These are phyloP conservation scores for Buxus sempervirens DNA, from an alignment of 164 flowering plant genomes.

Conservation along the genomic window DNA sequence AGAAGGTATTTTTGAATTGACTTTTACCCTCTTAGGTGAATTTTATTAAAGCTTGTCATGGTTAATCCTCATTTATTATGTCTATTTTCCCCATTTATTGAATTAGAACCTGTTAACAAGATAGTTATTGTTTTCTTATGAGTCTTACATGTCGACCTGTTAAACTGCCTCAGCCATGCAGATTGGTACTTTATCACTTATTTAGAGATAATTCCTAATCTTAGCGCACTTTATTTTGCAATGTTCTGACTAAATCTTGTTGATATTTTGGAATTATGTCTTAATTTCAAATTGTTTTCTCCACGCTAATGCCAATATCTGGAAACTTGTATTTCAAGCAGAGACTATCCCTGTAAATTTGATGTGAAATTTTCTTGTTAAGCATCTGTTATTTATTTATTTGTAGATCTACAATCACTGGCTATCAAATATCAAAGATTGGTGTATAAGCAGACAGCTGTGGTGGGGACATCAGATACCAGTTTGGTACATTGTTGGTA, in stretches of 20 bases:
- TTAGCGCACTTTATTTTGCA: background rate
- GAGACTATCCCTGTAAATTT: too few relatives aligned
- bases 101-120: background rate
- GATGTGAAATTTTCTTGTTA: too few relatives aligned
- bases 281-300: background rate
- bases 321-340: background rate
- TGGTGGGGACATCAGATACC: conserved; percentile 99
- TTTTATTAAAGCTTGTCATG: background rate
- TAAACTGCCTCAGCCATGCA: background rate
- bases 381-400: background rate
- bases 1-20: conserved; percentile 53
- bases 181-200: background rate
- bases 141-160: background rate
- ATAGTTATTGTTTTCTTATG: too few relatives aligned
- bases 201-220: background rate
- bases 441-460: conserved; percentile 98
- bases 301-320: background rate
- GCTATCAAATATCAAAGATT: conserved; percentile 86
- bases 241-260: background rate
- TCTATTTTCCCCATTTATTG: background rate
- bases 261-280: background rate
- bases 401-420: conserved; percentile 88
- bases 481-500: conserved; percentile 88
- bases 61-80: background rate
- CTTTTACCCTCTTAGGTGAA: background rate